These are phyloP conservation scores for Thermomucor indicae-seudaticae DNA, from an alignment of 371 early-diverging fungal genomes.

Conservation along the genomic window DNA sequence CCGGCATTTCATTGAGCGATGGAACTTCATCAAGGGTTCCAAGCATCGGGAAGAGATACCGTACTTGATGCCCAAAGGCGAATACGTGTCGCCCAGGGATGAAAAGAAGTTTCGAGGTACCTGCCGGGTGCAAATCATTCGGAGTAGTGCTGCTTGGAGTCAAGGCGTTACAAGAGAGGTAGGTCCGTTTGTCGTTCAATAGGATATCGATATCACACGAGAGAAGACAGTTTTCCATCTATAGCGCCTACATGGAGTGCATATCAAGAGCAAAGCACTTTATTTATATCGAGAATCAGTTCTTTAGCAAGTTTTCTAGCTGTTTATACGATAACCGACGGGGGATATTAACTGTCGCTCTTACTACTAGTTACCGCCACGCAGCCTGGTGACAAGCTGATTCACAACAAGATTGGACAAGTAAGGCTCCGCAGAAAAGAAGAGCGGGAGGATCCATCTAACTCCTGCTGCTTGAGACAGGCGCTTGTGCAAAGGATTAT, in stretches of 20 bases:
- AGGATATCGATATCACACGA: background rate
- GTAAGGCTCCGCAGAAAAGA: constrained; percentile 17
- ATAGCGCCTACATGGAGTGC: constrained; percentile 75
- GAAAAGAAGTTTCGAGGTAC: constrained; percentile 61
- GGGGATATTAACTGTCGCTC: background rate
- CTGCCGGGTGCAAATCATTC: constrained; percentile 65
- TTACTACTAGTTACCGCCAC: constrained; percentile 35
- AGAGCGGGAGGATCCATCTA: too few relatives aligned
- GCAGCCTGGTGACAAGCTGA: constrained; percentile 27
- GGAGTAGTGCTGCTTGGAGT: constrained; percentile 70
- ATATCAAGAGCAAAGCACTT: constrained; percentile 80
- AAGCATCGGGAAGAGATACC: constrained; percentile 58
- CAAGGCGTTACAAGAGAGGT: constrained; percentile 55
- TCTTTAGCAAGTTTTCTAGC: constrained; percentile 64
- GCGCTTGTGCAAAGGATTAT: constrained; percentile 79
- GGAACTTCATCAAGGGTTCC: constrained; percentile 84
- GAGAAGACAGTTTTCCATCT: constrained; percentile 64
- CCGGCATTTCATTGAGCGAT: constrained; percentile 88
- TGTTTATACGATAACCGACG: background rate
- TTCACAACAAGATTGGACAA: constrained; percentile 45
- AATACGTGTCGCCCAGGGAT: constrained; percentile 63
- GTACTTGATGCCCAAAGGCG: constrained; percentile 75
- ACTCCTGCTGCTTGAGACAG: constrained; percentile 15
- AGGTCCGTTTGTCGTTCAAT: constrained; percentile 1
- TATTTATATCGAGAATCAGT: constrained; percentile 96